phyloP scores from a whole-genome alignment of 2,329 filamentous ascomycete species.

The Aspergillus sp. region DNA sequence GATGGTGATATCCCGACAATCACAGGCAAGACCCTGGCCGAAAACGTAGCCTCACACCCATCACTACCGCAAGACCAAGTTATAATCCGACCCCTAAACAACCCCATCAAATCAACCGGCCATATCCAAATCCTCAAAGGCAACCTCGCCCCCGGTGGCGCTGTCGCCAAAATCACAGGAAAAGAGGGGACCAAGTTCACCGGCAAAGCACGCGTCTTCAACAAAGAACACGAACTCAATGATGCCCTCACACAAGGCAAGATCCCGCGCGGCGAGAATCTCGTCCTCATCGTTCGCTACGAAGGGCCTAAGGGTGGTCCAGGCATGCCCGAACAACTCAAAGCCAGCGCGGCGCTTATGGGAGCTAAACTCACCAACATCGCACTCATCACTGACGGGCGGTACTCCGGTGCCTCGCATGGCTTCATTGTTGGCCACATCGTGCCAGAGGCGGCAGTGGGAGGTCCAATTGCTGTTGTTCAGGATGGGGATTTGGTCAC shows the following conservation, averaged over 20 bases:
- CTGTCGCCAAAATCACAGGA: slow-evolving; percentile 94
- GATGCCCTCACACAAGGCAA: slow-evolving; percentile 69
- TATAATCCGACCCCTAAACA: slow-evolving; percentile 76
- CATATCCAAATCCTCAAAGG: slow-evolving; percentile 87
- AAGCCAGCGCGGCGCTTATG: slow-evolving; percentile 86
- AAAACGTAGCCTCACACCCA: slow-evolving; percentile 77
- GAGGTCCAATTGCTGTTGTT: slow-evolving; percentile 84
- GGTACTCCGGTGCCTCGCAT: slow-evolving; percentile 85
- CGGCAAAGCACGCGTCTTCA: slow-evolving; percentile 78
- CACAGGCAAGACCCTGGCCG: slow-evolving; percentile 77
- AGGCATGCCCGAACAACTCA: slow-evolving; percentile 94
- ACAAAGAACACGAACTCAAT: slow-evolving; percentile 81
- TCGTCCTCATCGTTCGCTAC: slow-evolving; percentile 88
- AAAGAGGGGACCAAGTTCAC: slow-evolving; percentile 85
- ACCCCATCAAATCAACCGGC: slow-evolving; percentile 82
- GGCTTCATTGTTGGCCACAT: slow-evolving; percentile 95
- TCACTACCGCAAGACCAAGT: slow-evolving; percentile 74
- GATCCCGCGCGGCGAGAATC: slow-evolving; percentile 72
- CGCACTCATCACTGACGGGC: slow-evolving; percentile 86
- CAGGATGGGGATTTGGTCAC: slow-evolving; percentile 77
- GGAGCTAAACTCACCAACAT: slow-evolving; percentile 84
- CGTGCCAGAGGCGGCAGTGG: slow-evolving; percentile 83
- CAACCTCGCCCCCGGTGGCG: slow-evolving; percentile 83
- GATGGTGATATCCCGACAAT: slow-evolving; percentile 78
- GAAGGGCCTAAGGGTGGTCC: slow-evolving; percentile 92